These are phyloP conservation scores for Corylus avellana DNA, from an alignment of 306 rosid species.

Conservation along the genomic window DNA sequence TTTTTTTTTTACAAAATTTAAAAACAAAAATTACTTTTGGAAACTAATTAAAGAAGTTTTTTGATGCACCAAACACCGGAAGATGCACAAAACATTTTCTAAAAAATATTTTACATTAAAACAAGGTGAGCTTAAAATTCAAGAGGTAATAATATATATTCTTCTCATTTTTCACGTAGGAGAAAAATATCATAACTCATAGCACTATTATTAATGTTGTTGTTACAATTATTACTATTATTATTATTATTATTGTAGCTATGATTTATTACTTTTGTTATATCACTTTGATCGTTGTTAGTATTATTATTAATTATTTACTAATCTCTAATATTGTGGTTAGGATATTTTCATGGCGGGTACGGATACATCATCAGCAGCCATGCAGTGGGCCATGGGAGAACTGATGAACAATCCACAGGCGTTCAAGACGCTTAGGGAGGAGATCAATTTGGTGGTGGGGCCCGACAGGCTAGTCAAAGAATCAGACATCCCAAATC, in stretches of 20 bases:
- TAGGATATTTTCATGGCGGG: conserved; percentile 64
- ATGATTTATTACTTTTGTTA: too few species aligned
- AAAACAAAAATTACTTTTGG: too few species aligned
- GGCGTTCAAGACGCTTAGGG: conserved; percentile 34
- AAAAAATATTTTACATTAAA: too few species aligned
- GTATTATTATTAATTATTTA: neutral
- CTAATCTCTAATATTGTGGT: neutral
- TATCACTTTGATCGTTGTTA: too few species aligned
- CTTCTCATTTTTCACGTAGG: neutral
- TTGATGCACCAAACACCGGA: too few species aligned
- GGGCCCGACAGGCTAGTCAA: conserved; percentile 33
- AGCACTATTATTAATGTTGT: too few species aligned
- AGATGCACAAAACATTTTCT: too few species aligned
- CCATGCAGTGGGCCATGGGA: conserved; percentile 52
- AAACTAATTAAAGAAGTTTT: too few species aligned
- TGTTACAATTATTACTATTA: too few species aligned
- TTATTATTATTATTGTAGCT: neutral
- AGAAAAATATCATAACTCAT: too few species aligned
- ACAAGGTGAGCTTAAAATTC: neutral
- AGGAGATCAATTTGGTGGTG: conserved; percentile 47
- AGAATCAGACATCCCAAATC: conserved; percentile 48
- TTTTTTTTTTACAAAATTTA: too few species aligned
- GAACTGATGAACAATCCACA: conserved; percentile 45
- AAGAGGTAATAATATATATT: neutral
- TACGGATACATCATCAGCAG: conserved; percentile 45